Evolutionary conservation across 192 early-diverging fungal genomes (phyloP), one percentile per base, ranked within the genome.

Genomic region (Powellomyces hirtus): DNA sequence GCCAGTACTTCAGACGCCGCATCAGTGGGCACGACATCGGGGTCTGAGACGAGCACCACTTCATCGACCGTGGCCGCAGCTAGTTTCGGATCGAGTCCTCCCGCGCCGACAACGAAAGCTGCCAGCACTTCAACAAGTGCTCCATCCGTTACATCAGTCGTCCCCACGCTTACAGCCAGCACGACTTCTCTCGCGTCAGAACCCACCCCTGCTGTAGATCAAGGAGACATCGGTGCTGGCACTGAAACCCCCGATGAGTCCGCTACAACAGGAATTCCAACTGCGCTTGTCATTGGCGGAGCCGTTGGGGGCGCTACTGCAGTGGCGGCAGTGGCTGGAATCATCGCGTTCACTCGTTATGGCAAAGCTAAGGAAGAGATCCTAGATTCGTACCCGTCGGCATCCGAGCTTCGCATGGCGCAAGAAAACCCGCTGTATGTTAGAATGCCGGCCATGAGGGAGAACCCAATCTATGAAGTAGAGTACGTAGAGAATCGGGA

Each of bases 381-480:
- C 10, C 40, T 26, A 18, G 37, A 61, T 18, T 24, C 37, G 18
- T 38, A 61, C 6, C 22, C 40, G 2, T 37, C 40, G 7, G 59
- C 37, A 3, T 22, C 59, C 4, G 59, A 42, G 20, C 40, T 61
- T 10, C 35, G 59, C 18, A 61, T 61, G 37, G 59, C 37, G 3
- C 59, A 61, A 24, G 59, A 61, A 20, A 61, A 61, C 20, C 59
- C 59, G 35, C 59, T 61, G 2, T 61, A 61, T 29, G 30, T 36
- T 18, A 61, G 59, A 3, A 33, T 38, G 22, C 22, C 40, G 59
- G 35, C n/a, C 10, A 38, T 61, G 35, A 61, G 3, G 40, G 59
- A 61, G 35, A 61, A 61, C 30, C 59, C 59, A 2, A 42, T 61
- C 22, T 61, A 61, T 29, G 59, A 61, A 29, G 53, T 56, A 22